phyloP scores from a whole-genome alignment of 176 grass and related monocot species.

The Tillandsia leiboldiana region DNA sequence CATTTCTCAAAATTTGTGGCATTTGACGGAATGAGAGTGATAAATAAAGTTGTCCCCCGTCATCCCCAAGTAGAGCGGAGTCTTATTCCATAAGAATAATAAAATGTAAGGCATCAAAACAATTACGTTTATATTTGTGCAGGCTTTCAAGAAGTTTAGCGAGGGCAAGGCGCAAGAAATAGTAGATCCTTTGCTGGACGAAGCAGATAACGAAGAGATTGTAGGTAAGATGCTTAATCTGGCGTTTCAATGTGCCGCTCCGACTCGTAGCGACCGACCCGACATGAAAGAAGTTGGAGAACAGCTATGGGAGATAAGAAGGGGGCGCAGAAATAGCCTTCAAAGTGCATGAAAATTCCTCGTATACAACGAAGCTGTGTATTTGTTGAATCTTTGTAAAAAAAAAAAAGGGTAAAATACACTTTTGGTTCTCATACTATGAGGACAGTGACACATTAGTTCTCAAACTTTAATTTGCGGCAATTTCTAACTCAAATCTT shows the following conservation, averaged over 20 bases:
- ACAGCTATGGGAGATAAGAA: conserved; percentile 93
- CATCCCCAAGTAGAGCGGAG: neutral
- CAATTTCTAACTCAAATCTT: no score
- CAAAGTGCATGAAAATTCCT: conserved; percentile 9
- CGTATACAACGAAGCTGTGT: neutral
- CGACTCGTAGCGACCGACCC: conserved; percentile 61
- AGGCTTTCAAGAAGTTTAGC: conserved; percentile 92
- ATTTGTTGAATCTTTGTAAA: no score
- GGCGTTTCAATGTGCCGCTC: conserved; percentile 73
- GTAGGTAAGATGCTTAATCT: conserved; percentile 54
- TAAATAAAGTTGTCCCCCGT: neutral
- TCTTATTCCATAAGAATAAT: neutral
- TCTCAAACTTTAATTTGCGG: no score
- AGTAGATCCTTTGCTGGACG: conserved; percentile 71
- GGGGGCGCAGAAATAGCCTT: conserved; percentile 40
- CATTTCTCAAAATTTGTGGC: no score
- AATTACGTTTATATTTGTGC: neutral
- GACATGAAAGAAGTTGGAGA: conserved; percentile 87
- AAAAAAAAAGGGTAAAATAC: no score
- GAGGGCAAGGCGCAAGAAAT: conserved; percentile 66
- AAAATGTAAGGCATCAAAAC: neutral
- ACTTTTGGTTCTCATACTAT: no score
- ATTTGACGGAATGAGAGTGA: no score
- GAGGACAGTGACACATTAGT: no score
- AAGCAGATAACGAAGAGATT: conserved; percentile 52